A percentile compares a stretch with the other conserved stretches of the same genome.
Conservation (phyloP, 1,284 basidiomycete species). For the Schizophyllum commune region DNA sequence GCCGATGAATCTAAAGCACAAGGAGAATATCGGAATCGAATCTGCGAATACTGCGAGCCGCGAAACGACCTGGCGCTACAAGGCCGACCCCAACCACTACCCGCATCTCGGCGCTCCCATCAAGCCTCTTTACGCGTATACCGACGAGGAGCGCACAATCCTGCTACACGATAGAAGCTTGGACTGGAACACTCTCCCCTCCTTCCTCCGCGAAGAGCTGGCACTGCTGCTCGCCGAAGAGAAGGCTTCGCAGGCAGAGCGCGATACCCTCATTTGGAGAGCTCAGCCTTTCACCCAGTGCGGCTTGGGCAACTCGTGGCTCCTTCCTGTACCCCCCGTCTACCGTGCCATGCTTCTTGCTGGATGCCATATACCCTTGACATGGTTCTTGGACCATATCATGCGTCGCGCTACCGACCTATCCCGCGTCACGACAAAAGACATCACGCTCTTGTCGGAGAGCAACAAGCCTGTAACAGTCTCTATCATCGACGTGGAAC, state of each 20-base stretch:
- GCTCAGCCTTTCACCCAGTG: too few relatives aligned
- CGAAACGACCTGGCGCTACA: not conserved
- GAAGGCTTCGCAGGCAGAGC: not conserved
- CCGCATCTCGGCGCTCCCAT: not conserved
- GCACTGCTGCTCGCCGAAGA: not conserved
- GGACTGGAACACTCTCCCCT: not conserved
- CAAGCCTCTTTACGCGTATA: not conserved
- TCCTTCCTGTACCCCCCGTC: not conserved
- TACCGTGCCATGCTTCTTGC: not conserved
- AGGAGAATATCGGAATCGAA: not conserved
- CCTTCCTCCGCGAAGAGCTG: not conserved
- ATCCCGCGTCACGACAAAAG: not conserved
- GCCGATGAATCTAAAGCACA: not conserved
- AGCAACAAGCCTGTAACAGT: not conserved
- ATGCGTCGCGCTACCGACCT: not conserved
- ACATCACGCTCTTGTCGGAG: not conserved
- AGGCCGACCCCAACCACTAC: not conserved
- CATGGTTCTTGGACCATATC: not conserved
- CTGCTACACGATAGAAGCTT: not conserved
- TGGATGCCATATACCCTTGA: not conserved
- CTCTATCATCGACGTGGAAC: not conserved
- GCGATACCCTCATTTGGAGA: too few relatives aligned
- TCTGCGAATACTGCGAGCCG: not conserved
- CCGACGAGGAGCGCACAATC: not conserved
- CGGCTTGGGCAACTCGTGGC: too few relatives aligned